These are phyloP conservation scores for Boletus rufocinnamomeus DNA, from an alignment of 768 basidiomycete genomes.

Conservation along the genomic window DNA sequence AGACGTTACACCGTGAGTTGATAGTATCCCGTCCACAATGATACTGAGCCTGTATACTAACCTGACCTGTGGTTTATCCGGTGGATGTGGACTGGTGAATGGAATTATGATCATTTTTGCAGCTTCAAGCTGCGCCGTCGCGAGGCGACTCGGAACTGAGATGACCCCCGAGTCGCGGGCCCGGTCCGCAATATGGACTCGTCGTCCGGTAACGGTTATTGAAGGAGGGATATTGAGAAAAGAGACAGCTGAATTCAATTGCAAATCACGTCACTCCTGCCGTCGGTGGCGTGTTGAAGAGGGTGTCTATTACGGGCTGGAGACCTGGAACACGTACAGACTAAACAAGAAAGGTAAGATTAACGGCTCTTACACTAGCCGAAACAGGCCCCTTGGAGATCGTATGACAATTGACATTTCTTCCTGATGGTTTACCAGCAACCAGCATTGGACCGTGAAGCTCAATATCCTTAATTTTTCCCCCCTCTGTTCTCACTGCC, in stretches of 20 bases:
- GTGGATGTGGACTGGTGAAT: background rate
- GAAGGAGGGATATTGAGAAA: background rate
- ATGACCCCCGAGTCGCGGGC: background rate
- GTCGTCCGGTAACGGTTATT: too few species aligned
- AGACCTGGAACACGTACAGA: background rate
- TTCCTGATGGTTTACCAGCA: background rate
- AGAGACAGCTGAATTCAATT: background rate
- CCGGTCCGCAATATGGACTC: too few species aligned
- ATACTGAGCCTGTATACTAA: background rate
- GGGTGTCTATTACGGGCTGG: background rate
- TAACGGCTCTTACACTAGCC: constrained; percentile 11
- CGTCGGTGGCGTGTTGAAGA: background rate
- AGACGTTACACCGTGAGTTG: background rate
- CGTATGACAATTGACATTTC: constrained; percentile 29
- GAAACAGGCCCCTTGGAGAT: constrained; percentile 7
- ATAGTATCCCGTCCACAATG: background rate
- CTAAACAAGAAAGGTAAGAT: constrained; percentile 15
- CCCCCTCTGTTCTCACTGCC: background rate
- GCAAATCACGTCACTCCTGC: background rate
- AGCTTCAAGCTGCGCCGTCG: background rate
- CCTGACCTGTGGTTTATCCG: background rate
- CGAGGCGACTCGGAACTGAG: background rate
- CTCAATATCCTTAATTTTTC: background rate
- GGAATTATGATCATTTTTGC: background rate
- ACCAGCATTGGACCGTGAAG: background rate